Percentiles rank a stretch among this genome's conserved stretches.
phyloP scores from a whole-genome alignment of 2,329 filamentous ascomycete species.

The Fusarium avenaceum region DNA sequence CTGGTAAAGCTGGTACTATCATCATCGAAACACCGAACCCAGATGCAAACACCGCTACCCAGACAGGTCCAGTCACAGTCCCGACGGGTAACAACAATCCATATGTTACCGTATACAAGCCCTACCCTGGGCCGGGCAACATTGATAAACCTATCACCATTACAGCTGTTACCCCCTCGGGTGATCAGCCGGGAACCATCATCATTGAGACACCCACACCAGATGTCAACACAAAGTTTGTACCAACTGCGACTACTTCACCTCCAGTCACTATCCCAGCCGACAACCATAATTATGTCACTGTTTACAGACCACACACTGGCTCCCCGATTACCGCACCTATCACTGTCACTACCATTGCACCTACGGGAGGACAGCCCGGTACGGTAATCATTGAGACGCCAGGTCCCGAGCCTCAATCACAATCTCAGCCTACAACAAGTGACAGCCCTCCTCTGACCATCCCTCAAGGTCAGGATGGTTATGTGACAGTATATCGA shows the following conservation, averaged over 20 bases:
- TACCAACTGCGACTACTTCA: conserved; percentile 10
- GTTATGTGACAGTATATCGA: conserved; percentile 32
- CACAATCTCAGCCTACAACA: background rate
- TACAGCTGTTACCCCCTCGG: conserved; percentile 24
- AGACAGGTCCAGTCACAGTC: conserved; percentile 26
- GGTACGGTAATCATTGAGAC: conserved; percentile 39
- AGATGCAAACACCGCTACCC: conserved; percentile 24
- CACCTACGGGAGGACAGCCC: conserved; percentile 35
- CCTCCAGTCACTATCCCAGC: conserved; percentile 16
- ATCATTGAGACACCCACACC: conserved; percentile 37
- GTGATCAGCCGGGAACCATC: conserved; percentile 32
- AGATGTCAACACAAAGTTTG: conserved; percentile 31
- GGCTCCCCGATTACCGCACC: conserved; percentile 30
- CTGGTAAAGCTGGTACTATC: conserved; percentile 30
- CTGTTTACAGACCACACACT: conserved; percentile 33
- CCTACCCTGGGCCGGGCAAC: conserved; percentile 36
- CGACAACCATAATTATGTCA: conserved; percentile 22
- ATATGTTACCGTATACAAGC: conserved; percentile 35
- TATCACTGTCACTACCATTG: conserved; percentile 40
- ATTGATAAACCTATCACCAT: conserved; percentile 37
- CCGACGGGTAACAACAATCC: conserved; percentile 24
- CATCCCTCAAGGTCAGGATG: conserved; percentile 35
- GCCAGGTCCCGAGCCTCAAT: conserved; percentile 16
- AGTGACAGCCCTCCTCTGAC: conserved; percentile 24
- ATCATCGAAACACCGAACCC: conserved; percentile 38